phyloP scores from a whole-genome alignment of 1,284 basidiomycete genomes.

The Grifola frondosa region DNA sequence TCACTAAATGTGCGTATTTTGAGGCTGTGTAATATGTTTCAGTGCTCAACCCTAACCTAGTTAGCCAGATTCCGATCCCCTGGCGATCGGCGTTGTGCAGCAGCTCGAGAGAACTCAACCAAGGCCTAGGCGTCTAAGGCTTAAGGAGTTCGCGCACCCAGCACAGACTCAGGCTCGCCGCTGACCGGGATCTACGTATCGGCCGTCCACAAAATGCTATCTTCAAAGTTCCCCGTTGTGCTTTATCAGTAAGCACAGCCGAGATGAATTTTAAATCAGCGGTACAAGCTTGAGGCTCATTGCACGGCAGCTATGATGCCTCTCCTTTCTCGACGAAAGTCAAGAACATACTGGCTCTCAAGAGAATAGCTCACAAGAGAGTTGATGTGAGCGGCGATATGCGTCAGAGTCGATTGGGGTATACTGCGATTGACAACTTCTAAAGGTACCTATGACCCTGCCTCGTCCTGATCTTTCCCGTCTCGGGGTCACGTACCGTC shows the following conservation, averaged over 20 bases:
- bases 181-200: too few species aligned
- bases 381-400: slow-evolving; percentile 43
- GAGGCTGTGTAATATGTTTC: too few species aligned
- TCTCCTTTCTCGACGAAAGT: slow-evolving; percentile 55
- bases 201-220: slow-evolving; percentile 2
- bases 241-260: slow-evolving; percentile 5
- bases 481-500: slow-evolving; percentile 50
- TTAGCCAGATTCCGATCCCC: too few species aligned
- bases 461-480: slow-evolving; percentile 55
- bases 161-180: too few species aligned
- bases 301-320: slow-evolving; percentile 43
- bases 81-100: too few species aligned
- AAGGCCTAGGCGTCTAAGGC: too few species aligned
- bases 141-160: too few species aligned
- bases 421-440: background rate
- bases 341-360: slow-evolving; percentile 48
- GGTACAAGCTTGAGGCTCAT: too few species aligned
- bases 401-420: background rate
- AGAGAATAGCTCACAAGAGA: slow-evolving; percentile 45
- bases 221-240: slow-evolving; percentile 3
- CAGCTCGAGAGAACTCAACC: too few species aligned
- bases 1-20: too few species aligned
- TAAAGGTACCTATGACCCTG: slow-evolving; percentile 46
- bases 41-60: too few species aligned
- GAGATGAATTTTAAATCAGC: too few species aligned